These are phyloP conservation scores for Saccharomycopsis hybrid DNA, from an alignment of 1,139 yeast species.

Conservation along the genomic window DNA sequence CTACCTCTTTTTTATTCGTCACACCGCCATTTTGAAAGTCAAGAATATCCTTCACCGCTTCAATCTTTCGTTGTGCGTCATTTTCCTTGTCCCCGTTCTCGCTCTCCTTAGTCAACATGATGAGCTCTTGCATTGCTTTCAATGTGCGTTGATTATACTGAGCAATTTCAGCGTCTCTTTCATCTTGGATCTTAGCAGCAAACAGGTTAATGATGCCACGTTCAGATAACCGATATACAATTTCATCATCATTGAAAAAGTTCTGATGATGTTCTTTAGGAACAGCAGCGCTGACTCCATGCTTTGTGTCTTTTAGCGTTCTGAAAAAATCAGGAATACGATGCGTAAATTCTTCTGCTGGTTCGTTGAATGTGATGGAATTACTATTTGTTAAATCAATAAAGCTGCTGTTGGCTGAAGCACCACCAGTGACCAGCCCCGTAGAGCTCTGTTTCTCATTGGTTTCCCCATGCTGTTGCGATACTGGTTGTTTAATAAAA, in stretches of 20 bases:
- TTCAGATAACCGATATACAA: conserved; percentile 65
- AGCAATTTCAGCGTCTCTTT: conserved; percentile 8
- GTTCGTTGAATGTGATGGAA: conserved; percentile 20
- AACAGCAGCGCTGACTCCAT: conserved; percentile 43
- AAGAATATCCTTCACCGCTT: too few species aligned
- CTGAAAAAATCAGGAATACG: conserved; percentile 43
- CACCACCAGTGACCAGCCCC: too few species aligned
- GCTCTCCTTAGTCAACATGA: too few species aligned
- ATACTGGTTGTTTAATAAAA: neutral
- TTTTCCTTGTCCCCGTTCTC: too few species aligned
- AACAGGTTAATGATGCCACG: conserved; percentile 72
- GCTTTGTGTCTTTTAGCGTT: conserved; percentile 30
- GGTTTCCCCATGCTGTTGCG: too few species aligned
- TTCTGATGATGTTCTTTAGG: conserved; percentile 32
- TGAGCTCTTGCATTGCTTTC: too few species aligned
- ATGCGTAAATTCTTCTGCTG: conserved; percentile 25
- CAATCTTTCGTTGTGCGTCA: too few species aligned
- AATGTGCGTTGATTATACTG: too few species aligned
- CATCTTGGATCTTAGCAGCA: conserved; percentile 29
- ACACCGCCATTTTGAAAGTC: too few species aligned
- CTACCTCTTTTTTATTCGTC: too few species aligned
- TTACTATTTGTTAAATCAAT: conserved; percentile 30
- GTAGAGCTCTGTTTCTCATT: conserved; percentile 15
- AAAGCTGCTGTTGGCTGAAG: conserved; percentile 23
- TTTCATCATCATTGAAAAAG: conserved; percentile 36